Percentiles rank a stretch among this genome's conserved stretches.
These are phyloP conservation scores for Rutidosis leptorrhynchoides DNA, from an alignment of 129 eudicot genomes.

Conservation along the genomic window DNA sequence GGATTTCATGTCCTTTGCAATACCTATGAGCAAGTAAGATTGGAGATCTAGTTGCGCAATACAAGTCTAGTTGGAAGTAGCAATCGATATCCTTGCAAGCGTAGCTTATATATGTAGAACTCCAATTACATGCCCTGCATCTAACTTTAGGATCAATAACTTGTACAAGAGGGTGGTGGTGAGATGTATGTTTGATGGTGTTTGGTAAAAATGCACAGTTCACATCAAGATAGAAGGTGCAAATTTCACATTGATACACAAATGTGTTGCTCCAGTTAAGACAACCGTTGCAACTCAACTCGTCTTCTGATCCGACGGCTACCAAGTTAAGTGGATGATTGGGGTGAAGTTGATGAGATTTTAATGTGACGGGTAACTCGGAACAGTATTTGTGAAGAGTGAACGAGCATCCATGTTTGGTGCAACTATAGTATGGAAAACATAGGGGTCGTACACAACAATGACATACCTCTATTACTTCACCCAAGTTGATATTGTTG, in stretches of 20 bases:
- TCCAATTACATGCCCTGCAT: neutral
- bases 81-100: neutral
- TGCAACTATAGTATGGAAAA: slow-evolving; percentile 20
- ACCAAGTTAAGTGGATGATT: neutral
- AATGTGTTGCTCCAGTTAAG: neutral
- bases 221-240: neutral
- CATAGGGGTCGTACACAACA: slow-evolving; percentile 9
- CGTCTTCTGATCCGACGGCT: too few species aligned
- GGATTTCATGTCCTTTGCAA: slow-evolving; percentile 21
- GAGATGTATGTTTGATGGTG: slow-evolving; percentile 11
- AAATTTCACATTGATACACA: slow-evolving; percentile 1
- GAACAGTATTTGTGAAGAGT: slow-evolving; percentile 17
- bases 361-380: neutral
- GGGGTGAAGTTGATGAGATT: slow-evolving; percentile 11
- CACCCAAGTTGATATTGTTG: neutral
- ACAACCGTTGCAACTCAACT: neutral
- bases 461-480: slow-evolving; percentile 5
- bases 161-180: slow-evolving; percentile 11
- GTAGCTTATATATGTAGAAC: neutral
- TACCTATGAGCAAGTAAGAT: slow-evolving; percentile 4
- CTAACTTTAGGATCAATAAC: neutral
- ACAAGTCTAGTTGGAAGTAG: neutral
- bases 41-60: neutral
- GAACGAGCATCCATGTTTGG: neutral
- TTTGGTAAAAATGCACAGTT: slow-evolving; percentile 18